Base-by-base conservation (phyloP, 305 asterid species). In the Rubia balearica region DNA sequence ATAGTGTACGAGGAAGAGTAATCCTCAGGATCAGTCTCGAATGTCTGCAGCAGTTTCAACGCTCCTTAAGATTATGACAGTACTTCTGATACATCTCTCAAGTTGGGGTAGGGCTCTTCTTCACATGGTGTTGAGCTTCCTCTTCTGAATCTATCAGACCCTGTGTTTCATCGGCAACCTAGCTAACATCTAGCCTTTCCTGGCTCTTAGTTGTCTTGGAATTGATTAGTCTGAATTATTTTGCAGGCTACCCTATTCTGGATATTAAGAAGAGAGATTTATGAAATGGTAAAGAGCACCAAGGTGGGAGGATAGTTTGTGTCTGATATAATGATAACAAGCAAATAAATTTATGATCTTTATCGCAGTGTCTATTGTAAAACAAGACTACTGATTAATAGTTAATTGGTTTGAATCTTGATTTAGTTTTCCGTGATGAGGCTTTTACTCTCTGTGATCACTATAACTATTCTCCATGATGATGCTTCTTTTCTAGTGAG, bases 21-120 rank as follows among this genome's bases (percentile, higher is more conserved):
- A 27, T 83, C 92, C 3, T 87, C 96, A 5, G 96, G 85, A 61
- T 86, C 96, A 8, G 82, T 87, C 8, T 82, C 87, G n/a, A 85
- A 85, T 67, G 81, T 79, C 61, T 66, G 86, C 30, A 84, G 74
- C 81, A 85, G 86, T 8, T 13, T 8, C 13, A 85, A 87, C 22
- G 89, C 86, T 79, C 87, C 87, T 9, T 89, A 75, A 72, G n/a
- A n/a, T n/a, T n/a, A n/a, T n/a, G 80, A 77, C 51, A 85, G 92
- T 75, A n/a, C 51, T 64, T 89, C 95, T 3, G 96, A 87, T 71
- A 89, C 81, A 0, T 87, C 87, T 70, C 95, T 86, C 68, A 86
- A 83, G 79, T 81, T 91, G 69, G 91, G 94, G 97, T 89, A 74
- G 81, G 96, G 73, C 13, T 12, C 46, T 21, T 36, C 42, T 40